These are phyloP conservation scores for Trypanosoma avium DNA, from an alignment of 208 protist genomes.

Conservation along the genomic window DNA sequence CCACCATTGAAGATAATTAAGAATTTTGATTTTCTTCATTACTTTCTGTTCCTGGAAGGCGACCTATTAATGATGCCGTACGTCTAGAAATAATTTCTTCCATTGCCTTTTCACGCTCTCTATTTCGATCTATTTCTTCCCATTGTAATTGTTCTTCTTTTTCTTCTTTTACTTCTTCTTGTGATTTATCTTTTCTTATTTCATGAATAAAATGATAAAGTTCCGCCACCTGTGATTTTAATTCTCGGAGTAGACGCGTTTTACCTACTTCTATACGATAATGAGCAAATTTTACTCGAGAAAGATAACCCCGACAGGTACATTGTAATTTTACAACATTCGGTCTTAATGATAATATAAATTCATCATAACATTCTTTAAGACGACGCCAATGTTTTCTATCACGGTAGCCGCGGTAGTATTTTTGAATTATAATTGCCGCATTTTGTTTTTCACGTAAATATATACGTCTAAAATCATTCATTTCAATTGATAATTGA, in stretches of 20 bases:
- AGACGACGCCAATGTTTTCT: conserved; percentile 46
- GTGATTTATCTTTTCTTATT: no score
- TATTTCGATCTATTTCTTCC: conserved; percentile 30
- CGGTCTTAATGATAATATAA: conserved; percentile 41
- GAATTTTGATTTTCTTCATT: conserved; percentile 17
- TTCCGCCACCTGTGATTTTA: conserved; percentile 23
- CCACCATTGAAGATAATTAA: neutral
- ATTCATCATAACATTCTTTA: conserved; percentile 44
- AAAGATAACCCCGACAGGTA: conserved; percentile 37
- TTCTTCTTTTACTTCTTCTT: no score
- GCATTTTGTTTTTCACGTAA: conserved; percentile 49
- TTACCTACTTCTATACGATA: conserved; percentile 1
- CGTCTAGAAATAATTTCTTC: conserved; percentile 38
- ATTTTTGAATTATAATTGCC: conserved; percentile 71
- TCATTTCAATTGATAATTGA: conserved; percentile 66
- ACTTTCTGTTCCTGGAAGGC: neutral
- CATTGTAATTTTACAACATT: conserved; percentile 42
- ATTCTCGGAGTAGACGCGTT: conserved; percentile 17
- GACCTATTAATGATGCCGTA: neutral
- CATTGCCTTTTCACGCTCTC: conserved; percentile 47
- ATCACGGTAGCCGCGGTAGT: conserved; percentile 69
- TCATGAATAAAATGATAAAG: conserved; percentile 21
- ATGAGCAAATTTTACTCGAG: conserved; percentile 18
- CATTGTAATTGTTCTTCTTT: no score
- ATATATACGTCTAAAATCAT: conserved; percentile 51